Evolutionary conservation across 1,284 basidiomycete species (phyloP), one percentile per base, ranked within the genome.

Genomic region (Pseudozyma sp.): DNA sequence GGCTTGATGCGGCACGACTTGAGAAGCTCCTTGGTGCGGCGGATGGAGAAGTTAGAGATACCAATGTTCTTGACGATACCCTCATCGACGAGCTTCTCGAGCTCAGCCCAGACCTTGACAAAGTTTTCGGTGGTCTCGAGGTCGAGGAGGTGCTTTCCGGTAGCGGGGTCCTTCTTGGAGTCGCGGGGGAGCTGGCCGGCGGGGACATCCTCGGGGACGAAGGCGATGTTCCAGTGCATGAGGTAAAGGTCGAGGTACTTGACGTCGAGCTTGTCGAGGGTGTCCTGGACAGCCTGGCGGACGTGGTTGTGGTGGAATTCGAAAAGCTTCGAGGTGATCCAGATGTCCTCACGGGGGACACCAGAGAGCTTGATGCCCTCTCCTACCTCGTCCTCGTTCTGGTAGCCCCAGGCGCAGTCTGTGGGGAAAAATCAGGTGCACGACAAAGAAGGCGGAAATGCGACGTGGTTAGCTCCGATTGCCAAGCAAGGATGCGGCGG

Each of bases 311-410:
- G 90, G 88, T 86, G 90, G 91, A 71, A 71, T 53, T 88, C 86
- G 89, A 91, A 93, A 45, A 94, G 87, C 86, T 95, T 94, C 63
- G 90, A 91, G 7, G 93, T 92, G 63, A 95, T 89, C 85, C 92
- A 95, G 70, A 96, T 88, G 68, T 94, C 91, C 45, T 89, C 88
- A 70, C 94, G 89, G 54, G 90, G 89, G 24, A 94, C 86, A 29
- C 87, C 93, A 54, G 90, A 91, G 46, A 88, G 88, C 42, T 87
- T 86, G 83, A 96, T 90, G 42, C 93, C 94, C 56, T 91, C 81
- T 16, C 92, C 94, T 29, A 93, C 93, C 85, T 94, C 92, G 81
- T 90, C 92, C 86, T 96, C 93, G 85, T 96, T 96, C 56, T 85
- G 79, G 66, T 84, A 79, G 39, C 69, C 69, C 69, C 69, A 73